Evolutionary conservation across 768 basidiomycete species (phyloP).

Genomic region (Leccinum uliginosum): DNA sequence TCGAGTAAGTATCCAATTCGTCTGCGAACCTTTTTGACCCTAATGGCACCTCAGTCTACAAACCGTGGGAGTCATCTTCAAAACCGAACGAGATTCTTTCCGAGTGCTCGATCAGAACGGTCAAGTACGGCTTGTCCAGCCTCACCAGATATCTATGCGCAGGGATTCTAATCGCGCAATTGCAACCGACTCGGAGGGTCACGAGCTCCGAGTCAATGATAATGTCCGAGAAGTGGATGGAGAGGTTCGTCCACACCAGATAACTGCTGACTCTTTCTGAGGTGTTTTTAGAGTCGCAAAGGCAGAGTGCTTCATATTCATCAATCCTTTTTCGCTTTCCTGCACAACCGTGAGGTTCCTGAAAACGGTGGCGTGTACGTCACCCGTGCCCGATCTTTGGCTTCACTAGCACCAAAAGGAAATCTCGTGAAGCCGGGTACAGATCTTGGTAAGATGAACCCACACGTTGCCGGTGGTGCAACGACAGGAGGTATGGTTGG

Average conservation of each 20-base stretch:
- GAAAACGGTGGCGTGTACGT: conserved; percentile 97
- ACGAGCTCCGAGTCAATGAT: conserved; percentile 83
- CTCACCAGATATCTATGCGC: conserved; percentile 92
- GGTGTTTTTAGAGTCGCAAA: conserved; percentile 58
- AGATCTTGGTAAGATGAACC: conserved; percentile 92
- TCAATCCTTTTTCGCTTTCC: conserved; percentile 90
- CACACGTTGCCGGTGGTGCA: conserved; percentile 53
- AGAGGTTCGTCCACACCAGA: conserved; percentile 50
- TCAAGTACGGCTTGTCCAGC: conserved; percentile 81
- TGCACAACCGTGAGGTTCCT: conserved; percentile 84
- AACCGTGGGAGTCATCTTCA: conserved; percentile 96
- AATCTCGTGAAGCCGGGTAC: conserved; percentile 58
- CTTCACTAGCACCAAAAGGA: conserved; percentile 84
- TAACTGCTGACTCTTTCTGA: not conserved
- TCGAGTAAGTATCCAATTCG: conserved; percentile 64
- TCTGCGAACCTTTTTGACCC: conserved; percentile 1
- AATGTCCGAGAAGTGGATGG: conserved; percentile 90
- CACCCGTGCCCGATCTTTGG: conserved; percentile 76
- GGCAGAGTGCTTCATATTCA: conserved; percentile 91
- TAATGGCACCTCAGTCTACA: conserved; percentile 54
- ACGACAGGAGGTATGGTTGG: conserved; percentile 74
- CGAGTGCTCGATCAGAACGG: conserved; percentile 95
- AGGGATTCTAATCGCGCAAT: conserved; percentile 77
- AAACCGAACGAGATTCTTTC: conserved; percentile 94
- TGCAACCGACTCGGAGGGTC: conserved; percentile 85